phyloP scores from a whole-genome alignment of 345 rosid genomes.

The Murraya koenigii region DNA sequence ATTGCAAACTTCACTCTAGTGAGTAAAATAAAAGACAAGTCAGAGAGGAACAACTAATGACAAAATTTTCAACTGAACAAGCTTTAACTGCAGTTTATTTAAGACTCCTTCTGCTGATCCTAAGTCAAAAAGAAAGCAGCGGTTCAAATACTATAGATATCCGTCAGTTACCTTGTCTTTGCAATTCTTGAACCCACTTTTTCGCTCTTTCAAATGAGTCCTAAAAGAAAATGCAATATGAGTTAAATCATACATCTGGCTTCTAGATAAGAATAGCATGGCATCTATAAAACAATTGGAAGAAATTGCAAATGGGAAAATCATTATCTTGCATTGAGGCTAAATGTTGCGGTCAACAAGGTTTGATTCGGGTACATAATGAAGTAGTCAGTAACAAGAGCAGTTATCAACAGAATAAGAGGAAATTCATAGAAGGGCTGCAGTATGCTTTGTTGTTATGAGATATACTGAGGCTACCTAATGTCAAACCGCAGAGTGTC shows the following conservation, averaged over 20 bases:
- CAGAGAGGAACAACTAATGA: not conserved
- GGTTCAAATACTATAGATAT: not conserved
- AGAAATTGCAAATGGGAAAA: not conserved
- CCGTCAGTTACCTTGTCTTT: conserved; percentile 51
- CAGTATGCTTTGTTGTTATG: not conserved
- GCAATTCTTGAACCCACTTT: conserved; percentile 68
- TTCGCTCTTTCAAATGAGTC: conserved; percentile 64
- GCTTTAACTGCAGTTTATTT: no score
- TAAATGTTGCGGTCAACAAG: not conserved
- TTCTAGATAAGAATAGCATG: not conserved
- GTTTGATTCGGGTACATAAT: not conserved
- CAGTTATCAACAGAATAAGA: not conserved
- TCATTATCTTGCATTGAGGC: not conserved
- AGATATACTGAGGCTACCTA: not conserved
- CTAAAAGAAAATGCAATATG: conserved; percentile 24
- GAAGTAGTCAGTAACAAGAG: not conserved
- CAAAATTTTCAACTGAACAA: not conserved
- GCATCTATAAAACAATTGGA: not conserved
- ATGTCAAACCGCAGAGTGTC: not conserved
- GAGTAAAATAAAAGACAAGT: not conserved
- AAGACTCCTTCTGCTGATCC: not conserved
- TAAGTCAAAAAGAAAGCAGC: not conserved
- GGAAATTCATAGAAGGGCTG: not conserved
- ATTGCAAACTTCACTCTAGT: not conserved
- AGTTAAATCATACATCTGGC: not conserved